Base-by-base conservation (phyloP, 2,329 filamentous ascomycete genomes). In the Epichloe hybrida region DNA sequence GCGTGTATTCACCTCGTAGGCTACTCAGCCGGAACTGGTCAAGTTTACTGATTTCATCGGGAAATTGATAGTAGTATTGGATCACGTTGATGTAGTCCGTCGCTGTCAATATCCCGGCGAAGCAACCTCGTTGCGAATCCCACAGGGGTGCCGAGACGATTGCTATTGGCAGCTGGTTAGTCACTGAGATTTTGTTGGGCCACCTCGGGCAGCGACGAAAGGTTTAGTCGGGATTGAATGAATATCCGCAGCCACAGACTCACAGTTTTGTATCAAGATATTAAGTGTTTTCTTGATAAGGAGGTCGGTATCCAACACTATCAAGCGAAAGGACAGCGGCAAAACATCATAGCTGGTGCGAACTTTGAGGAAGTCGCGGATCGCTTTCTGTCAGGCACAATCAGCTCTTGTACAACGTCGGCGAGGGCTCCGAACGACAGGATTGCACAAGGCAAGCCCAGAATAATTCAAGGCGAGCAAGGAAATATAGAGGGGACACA, bases 21-120 rank as follows among this genome's bases (percentile, higher is more conserved):
- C 88, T 95, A 70, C 87, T 91, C 55, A 98, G 72, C 45, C 88
- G 84, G 66, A 98, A 96, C 66, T 95, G 87, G 58, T 97, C 93
- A 60, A 98, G 86, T 64, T 91, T 83, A 57, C 83, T 81, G 54
- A 97, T 79, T 52, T 90, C 86, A 58, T 95, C 88, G 2, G 91
- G 93, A 60, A 93, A 94, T 68, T 97, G 90, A 75, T 89, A 96
- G 73, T 98, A 97, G 70, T 98, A 98, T 66, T 97, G 91, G 40
- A 98, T 95, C 52, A 98, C 85, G 63, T 98, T 98, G 71, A 98
- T 94, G 67, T 93, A 98, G 70, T 98, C 93, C 54, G 89, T 95
- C 55, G 89, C 93, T 31, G 93, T 98, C 57, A 98, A 76, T 46
- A 98, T 79, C 39, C 93, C 93, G 40, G 91, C 93, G 68, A 97